phyloP scores from a whole-genome alignment of 257 asterid species.

The Forsythia viridissima region DNA sequence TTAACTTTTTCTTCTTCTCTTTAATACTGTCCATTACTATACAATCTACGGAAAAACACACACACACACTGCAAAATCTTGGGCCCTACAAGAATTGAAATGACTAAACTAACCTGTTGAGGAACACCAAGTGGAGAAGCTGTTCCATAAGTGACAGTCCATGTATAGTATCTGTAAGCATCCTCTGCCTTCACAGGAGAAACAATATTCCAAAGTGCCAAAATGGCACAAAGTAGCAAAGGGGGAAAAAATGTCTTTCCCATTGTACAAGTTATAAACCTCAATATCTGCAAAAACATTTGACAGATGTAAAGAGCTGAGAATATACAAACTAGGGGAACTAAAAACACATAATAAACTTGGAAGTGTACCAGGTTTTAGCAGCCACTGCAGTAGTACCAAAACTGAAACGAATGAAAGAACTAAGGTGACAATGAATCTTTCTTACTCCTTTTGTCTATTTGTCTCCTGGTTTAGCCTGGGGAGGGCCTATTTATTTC shows the following conservation, averaged over 20 bases:
- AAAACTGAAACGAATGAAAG: neutral
- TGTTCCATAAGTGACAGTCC: slow-evolving; percentile 86
- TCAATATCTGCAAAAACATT: slow-evolving; percentile 33
- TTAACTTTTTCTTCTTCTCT: neutral
- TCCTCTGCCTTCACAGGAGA: slow-evolving; percentile 70
- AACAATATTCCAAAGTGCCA: slow-evolving; percentile 44
- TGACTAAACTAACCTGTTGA: slow-evolving; percentile 59
- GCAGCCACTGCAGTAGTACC: neutral
- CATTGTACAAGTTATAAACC: slow-evolving; percentile 42
- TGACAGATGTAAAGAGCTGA: neutral
- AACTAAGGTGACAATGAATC: neutral
- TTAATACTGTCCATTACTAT: neutral
- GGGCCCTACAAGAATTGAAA: neutral
- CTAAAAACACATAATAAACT: neutral
- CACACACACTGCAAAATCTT: neutral
- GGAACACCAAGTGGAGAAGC: slow-evolving; percentile 80
- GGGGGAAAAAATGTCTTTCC: slow-evolving; percentile 31
- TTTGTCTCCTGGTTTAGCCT: neutral
- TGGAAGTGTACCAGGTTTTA: neutral
- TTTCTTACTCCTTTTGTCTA: neutral
- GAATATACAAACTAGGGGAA: neutral
- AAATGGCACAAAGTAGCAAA: slow-evolving; percentile 36
- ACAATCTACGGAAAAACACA: neutral
- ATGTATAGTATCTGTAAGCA: slow-evolving; percentile 73
- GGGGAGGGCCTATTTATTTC: slow-evolving; percentile 13